Percentiles rank a stretch among this genome's conserved stretches.
These are phyloP conservation scores for Geranium rotundifolium DNA, from an alignment of 345 rosid species.

Conservation along the genomic window DNA sequence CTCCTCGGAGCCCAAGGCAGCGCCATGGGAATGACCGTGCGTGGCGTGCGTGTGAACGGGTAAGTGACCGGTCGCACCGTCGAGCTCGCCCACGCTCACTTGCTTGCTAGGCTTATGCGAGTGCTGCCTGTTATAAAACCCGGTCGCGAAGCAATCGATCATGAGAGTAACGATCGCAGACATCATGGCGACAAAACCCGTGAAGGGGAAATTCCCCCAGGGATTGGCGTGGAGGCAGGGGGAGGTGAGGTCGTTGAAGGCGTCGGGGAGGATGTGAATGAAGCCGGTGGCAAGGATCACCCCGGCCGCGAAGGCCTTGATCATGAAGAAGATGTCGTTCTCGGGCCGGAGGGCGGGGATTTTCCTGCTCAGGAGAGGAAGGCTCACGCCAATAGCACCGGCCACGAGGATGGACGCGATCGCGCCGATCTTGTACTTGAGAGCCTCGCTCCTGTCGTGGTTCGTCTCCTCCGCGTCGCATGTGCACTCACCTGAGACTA, in stretches of 20 bases:
- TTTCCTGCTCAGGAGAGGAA: constrained; percentile 32
- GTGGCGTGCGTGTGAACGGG: constrained; percentile 59
- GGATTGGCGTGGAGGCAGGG: constrained; percentile 31
- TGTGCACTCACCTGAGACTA: no score
- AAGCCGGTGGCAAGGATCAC: constrained; percentile 56
- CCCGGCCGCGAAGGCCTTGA: constrained; percentile 61
- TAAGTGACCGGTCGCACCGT: constrained; percentile 32
- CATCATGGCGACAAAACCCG: constrained; percentile 53
- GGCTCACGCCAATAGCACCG: constrained; percentile 42
- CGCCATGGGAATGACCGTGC: constrained; percentile 54
- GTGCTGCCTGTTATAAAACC: constrained; percentile 34
- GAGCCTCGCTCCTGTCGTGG: constrained; percentile 1
- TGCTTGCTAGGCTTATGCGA: constrained; percentile 15
- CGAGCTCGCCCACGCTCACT: constrained; percentile 26
- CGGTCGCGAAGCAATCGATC: constrained; percentile 45
- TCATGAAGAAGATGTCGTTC: constrained; percentile 40
- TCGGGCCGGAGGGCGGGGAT: constrained; percentile 35
- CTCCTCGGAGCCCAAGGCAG: constrained; percentile 18
- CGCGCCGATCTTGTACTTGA: constrained; percentile 8
- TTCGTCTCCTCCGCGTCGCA: constrained; percentile 8
- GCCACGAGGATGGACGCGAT: constrained; percentile 43
- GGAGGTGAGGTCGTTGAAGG: constrained; percentile 39
- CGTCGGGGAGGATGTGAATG: constrained; percentile 54
- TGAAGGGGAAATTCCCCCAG: constrained; percentile 47
- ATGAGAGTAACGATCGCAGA: constrained; percentile 38